Percentiles rank a stretch among this genome's conserved stretches.
Evolutionary conservation across 2,329 filamentous ascomycete genomes (phyloP).

Genomic region (Colletotrichum sansevieriae): DNA sequence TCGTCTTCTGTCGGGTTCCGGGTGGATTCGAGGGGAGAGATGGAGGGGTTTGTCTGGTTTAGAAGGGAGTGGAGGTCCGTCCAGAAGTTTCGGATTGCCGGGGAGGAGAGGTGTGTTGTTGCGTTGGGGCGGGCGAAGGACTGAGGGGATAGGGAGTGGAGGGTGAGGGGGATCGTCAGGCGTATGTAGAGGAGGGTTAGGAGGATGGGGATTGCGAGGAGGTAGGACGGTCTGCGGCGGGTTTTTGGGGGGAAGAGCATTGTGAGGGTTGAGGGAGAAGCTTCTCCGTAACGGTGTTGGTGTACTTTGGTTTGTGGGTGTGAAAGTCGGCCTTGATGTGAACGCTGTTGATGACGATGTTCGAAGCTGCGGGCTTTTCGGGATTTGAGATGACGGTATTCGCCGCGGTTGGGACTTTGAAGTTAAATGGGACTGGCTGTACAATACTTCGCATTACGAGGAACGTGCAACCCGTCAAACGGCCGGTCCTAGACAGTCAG

Average conservation of each 20-base stretch:
- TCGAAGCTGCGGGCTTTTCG: neutral
- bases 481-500: too few species aligned
- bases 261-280: neutral
- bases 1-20: slow-evolving; percentile 20
- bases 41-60: slow-evolving; percentile 27
- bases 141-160: neutral
- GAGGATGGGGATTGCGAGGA: slow-evolving; percentile 5
- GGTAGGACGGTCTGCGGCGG: slow-evolving; percentile 13
- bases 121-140: neutral
- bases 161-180: neutral
- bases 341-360: neutral
- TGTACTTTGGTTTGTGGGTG: neutral
- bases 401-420: too few species aligned
- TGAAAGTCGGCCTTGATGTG: neutral
- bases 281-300: neutral
- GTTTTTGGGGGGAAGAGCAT: slow-evolving; percentile 12
- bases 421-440: too few species aligned
- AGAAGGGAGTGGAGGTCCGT: neutral
- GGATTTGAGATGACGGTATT: too few species aligned
- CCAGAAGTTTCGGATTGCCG: slow-evolving; percentile 35
- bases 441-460: too few species aligned
- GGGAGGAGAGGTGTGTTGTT: slow-evolving; percentile 34
- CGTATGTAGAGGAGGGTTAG: slow-evolving; percentile 4
- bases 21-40: slow-evolving; percentile 17
- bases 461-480: too few species aligned